Base-by-base conservation (phyloP, 805 yeast genomes). In the Lipomyces japonicus region DNA sequence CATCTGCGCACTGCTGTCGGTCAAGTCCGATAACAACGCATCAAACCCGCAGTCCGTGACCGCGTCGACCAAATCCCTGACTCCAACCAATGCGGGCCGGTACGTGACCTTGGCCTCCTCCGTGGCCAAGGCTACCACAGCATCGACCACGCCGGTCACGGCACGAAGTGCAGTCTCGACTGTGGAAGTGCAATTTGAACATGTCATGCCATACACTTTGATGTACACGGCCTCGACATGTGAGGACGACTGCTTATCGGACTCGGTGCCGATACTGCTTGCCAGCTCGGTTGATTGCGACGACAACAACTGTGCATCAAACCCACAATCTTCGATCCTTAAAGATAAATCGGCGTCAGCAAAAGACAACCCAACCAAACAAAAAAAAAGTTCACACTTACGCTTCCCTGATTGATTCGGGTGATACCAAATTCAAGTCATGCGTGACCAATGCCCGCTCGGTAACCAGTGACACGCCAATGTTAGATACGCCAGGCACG, bases 321-420 rank as follows among this genome's bases (percentile, higher is more conserved):
- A 86, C 4, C 95, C 95, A 54, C 83, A 78, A 60, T 83, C 85
- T 53, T 87, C 95, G 14, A 90, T 76, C 1, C 79, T 68, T 28
- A 12, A 44, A 32, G 2, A 10, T 14, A 7, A 37, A 21, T n/a
- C 32, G 3, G 24, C 3, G 43, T 40, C 43, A 40, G 43, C 18
- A 10, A 39, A 37, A 21, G 25, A 25, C 30, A 16, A 18, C 31
- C 35, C 21, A n/a, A 5, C 16, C 14, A 21, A 39, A n/a, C 14
- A 14, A 34, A 50, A 34, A 14, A 16, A 22, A 37, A n/a, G 23
- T 9, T 3, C 46, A 35, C 2, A 53, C 59, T 16, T 45, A 55
- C 59, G 51, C 49, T 21, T 76, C 79, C 24, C 65, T 64, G 1
- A 89, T 63, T 2, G 59, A 60, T 1, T 70, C 75, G 3, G 45